Evolutionary conservation across 2,329 filamentous ascomycete species (phyloP), one percentile per base, ranked within the genome.

Genomic region (Aspergillus tubingensis): DNA sequence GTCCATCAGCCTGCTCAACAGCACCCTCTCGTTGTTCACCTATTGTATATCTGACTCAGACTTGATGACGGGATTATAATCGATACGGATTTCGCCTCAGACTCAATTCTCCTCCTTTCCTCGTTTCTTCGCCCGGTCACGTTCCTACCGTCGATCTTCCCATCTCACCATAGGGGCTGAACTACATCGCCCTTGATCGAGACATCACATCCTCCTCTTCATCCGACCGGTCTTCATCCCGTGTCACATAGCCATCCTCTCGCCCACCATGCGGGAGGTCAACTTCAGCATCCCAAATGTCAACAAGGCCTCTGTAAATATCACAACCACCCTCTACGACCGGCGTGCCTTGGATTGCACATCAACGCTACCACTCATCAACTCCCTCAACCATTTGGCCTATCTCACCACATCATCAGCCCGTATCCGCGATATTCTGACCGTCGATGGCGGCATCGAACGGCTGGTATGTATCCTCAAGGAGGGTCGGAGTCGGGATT

Each of bases 221-320:
- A 32, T 5, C 55, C 25, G 54, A 57, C 38, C 51, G 41, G 49
- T 32, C 38, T 19, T 54, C 44, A 49, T 58, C 36, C 49, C 17
- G 38, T 7, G 21, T 21, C 10, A 38, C 43, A 36, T n/a, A 25
- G 13, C 13, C 41, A 57, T 59, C 52, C 58, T 60, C 58, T 66
- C 64, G 55, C 65, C 74, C 86, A 94, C 78, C 80, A 99, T 99
- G 95, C 91, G 95, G 83, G 95, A 99, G 86, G 93, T 96, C 82
- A 98, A 98, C 81, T 98, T 98, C 81, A 97, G 93, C 82, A 97
- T 98, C 77, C 94, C 95, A 57, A 97, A 95, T 85, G 92, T 96
- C 86, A 98, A 98, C 81, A 98, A 98, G 89, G 95, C 95, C 73
- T 96, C 94, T 61, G 93, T 96, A 74, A 94, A 94, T 80, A 99